phyloP scores from a whole-genome alignment of 1,139 yeast species.

The Geotrichum citri-aurantii region DNA sequence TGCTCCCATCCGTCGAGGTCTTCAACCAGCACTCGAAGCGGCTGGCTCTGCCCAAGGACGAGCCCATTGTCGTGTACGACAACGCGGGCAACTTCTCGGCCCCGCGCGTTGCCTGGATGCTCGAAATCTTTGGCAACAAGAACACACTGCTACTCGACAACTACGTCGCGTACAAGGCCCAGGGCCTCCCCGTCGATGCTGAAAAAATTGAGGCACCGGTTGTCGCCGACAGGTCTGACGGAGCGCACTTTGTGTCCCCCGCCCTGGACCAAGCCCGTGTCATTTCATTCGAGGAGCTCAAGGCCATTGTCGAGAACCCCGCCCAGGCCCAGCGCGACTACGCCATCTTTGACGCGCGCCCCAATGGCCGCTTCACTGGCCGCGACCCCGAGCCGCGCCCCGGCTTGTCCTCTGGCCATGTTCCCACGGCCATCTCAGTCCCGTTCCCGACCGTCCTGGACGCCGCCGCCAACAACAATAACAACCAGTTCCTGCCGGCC shows the following conservation, averaged over 20 bases:
- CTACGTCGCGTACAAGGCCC: constrained; percentile 47
- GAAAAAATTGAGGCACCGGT: constrained; percentile 27
- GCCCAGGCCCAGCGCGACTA: constrained; percentile 43
- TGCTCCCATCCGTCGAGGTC: constrained; percentile 61
- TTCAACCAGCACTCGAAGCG: constrained; percentile 47
- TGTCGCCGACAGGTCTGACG: constrained; percentile 13
- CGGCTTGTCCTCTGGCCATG: constrained; percentile 83
- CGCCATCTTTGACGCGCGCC: constrained; percentile 72
- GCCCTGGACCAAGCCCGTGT: constrained; percentile 46
- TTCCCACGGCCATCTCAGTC: constrained; percentile 71
- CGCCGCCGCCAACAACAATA: constrained; percentile 42
- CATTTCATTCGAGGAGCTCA: constrained; percentile 58
- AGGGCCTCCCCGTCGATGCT: constrained; percentile 38
- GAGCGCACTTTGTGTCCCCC: constrained; percentile 34
- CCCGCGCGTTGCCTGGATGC: constrained; percentile 90
- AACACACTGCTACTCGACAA: constrained; percentile 65
- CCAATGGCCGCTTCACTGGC: constrained; percentile 69
- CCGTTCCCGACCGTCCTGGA: constrained; percentile 63
- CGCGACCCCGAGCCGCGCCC: constrained; percentile 80
- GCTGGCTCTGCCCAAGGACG: constrained; percentile 30
- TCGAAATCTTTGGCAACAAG: constrained; percentile 68
- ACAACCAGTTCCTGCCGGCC: constrained; percentile 44
- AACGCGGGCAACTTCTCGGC: constrained; percentile 76
- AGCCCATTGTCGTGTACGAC: constrained; percentile 77
- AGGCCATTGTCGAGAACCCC: constrained; percentile 48